Evolutionary conservation across 495 filamentous ascomycete genomes (phyloP).

Genomic region (Talaromyces adpressus): DNA sequence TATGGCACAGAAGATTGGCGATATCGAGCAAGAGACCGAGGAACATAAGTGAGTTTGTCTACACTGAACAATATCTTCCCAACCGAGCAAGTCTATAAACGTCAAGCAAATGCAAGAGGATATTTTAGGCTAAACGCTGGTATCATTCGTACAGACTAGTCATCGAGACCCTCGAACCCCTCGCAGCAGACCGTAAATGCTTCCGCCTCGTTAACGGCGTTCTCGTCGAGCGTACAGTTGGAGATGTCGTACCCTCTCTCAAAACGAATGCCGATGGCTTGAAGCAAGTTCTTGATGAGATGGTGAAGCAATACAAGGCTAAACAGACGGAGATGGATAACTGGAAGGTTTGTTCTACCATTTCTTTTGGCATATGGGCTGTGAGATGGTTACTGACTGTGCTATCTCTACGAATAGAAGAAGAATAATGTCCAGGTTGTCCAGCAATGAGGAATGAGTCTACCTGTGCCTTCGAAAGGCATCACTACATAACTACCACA

Average conservation of each 20-base stretch:
- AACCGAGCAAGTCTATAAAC: no score
- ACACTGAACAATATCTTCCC: no score
- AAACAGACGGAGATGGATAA: slow-evolving; percentile 94
- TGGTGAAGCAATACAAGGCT: slow-evolving; percentile 93
- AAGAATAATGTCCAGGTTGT: slow-evolving; percentile 99
- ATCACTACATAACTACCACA: neutral
- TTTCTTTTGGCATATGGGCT: neutral
- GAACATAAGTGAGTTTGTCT: slow-evolving; percentile 99
- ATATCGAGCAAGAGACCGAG: slow-evolving; percentile 93
- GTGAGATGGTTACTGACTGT: slow-evolving; percentile 15
- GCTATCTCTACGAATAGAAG: slow-evolving; percentile 52
- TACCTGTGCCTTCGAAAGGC: neutral
- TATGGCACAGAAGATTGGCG: slow-evolving; percentile 90
- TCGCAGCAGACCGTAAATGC: slow-evolving; percentile 83
- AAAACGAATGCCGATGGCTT: slow-evolving; percentile 93
- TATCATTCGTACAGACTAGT: no score
- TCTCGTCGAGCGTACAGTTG: slow-evolving; percentile 84
- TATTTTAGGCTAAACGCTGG: no score
- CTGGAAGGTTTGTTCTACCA: slow-evolving; percentile 74
- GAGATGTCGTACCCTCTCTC: slow-evolving; percentile 83
- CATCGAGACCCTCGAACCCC: slow-evolving; percentile 83
- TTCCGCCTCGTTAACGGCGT: slow-evolving; percentile 99
- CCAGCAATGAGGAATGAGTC: slow-evolving; percentile 48
- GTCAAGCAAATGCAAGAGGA: no score
- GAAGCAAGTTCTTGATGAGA: slow-evolving; percentile 91